These are phyloP conservation scores for Aureobasidium sp. DNA, from an alignment of 2,329 filamentous ascomycete species.

Conservation along the genomic window DNA sequence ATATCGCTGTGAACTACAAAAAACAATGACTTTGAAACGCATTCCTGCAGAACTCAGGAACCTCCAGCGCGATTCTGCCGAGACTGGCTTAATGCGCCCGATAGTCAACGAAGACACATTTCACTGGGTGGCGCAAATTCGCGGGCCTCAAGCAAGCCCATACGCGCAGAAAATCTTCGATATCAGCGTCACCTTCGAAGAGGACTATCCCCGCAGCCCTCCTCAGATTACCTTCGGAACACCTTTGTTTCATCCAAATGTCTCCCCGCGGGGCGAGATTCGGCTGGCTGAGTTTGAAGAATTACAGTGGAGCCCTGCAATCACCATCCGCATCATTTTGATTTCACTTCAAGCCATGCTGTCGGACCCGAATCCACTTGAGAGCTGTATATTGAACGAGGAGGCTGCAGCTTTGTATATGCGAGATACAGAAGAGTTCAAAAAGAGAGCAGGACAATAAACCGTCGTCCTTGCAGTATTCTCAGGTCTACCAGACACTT, in stretches of 20 bases:
- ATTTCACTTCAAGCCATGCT: not conserved
- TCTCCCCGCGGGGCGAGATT: not conserved
- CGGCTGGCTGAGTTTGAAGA: not conserved
- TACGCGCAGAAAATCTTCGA: not conserved
- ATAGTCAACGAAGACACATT: not conserved
- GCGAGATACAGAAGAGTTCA: not conserved
- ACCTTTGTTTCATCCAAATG: not conserved
- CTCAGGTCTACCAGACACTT: too few species aligned
- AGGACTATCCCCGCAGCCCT: not conserved
- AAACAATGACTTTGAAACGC: not conserved
- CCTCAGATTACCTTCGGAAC: not conserved
- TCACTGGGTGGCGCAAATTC: not conserved
- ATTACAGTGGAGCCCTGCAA: not conserved
- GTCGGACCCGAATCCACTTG: not conserved
- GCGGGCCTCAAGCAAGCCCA: not conserved
- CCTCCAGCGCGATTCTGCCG: not conserved
- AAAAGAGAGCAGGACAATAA: not conserved
- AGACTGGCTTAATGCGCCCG: not conserved
- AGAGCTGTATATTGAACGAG: not conserved
- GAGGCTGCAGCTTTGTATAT: not conserved
- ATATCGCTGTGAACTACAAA: too few species aligned
- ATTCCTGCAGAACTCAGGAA: not conserved
- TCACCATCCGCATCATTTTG: not conserved
- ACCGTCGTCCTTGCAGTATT: too few species aligned
- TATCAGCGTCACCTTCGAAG: not conserved